A percentile compares a stretch with the other conserved stretches of the same genome.
These are phyloP conservation scores for Colletotrichum gigasporum DNA, from an alignment of 2,329 filamentous ascomycete species.

Conservation along the genomic window DNA sequence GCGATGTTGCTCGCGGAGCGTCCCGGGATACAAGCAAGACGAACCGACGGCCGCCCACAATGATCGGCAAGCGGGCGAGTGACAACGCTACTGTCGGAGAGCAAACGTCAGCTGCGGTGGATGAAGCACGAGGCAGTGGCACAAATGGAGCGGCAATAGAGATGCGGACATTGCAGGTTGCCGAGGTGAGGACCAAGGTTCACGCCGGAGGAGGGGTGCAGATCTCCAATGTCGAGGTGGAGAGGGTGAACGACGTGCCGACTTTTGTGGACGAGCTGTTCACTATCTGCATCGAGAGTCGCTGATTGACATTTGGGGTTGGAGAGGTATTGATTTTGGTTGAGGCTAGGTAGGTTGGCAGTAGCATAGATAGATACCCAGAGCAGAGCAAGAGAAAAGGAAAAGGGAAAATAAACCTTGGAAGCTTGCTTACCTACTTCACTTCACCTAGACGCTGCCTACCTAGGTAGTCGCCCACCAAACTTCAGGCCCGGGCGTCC, in stretches of 20 bases:
- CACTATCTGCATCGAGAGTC: conserved; percentile 34
- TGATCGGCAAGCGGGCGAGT: conserved; percentile 5
- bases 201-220: conserved; percentile 36
- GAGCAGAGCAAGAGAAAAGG: no score
- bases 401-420: no score
- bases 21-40: conserved; percentile 36
- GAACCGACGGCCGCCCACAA: conserved; percentile 5
- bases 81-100: background rate
- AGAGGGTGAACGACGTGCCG: conserved; percentile 43
- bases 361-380: no score
- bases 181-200: conserved; percentile 32
- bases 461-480: no score
- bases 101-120: background rate
- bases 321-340: no score
- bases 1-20: background rate
- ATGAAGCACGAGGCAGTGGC: conserved; percentile 9
- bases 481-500: no score
- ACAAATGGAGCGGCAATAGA: conserved; percentile 34
- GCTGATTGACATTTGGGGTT: background rate
- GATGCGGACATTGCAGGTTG: conserved; percentile 37
- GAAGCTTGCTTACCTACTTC: no score
- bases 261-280: conserved; percentile 59
- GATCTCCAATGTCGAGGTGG: conserved; percentile 44
- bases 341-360: no score
- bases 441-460: no score